Base-by-base conservation (phyloP, 139 green algal genomes). In the Asterochloris sp. region DNA sequence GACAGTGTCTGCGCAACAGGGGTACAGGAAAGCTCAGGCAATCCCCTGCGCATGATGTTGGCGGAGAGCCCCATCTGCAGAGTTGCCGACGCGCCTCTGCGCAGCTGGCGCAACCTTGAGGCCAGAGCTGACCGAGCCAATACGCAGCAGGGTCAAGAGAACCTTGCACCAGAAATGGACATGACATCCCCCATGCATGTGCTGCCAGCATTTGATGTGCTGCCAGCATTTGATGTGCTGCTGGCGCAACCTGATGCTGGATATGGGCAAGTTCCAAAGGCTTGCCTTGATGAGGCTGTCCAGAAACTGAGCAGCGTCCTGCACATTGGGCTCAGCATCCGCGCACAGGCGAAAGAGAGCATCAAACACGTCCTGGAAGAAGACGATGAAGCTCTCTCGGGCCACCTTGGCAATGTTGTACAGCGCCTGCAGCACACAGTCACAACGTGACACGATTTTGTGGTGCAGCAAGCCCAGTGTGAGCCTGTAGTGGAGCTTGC, bases 361-460 rank as follows among this genome's bases (percentile, higher is more conserved):
- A 76, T 97, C 94, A 83, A 99, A 99, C 0, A 96, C 91, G 73
- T 97, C 90, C 66, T 94, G 91, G 88, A 99, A 98, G 78, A 95
- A 95, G 4, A 86, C 26, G 12, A 98, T 90, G 87, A 99, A 98
- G 63, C 85, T 83, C 12, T 94, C 93, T 11, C 94, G 85, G 13
- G 92, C 88, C 15, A 93, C 89, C 89, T 99, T 99, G 77, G 95
- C 94, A 62, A 99, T 96, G 86, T 99, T 99, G 92, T 98, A 99
- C 61, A 99, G 88, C 62, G 95, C 93, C 38, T 54, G 38, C 38
- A 54, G 38, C 38, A 54, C 38, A 54, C 38, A 54, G 38, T 2
- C 38, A 54, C 38, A 54, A 54, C 38, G 4, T 54, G 38, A 54
- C 38, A 54, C 86, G 98, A 79, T 6, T 10, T 54, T 61, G 26